phyloP scores from a whole-genome alignment of 352 stramenopile genomes.

The Phytophthora sp. region DNA sequence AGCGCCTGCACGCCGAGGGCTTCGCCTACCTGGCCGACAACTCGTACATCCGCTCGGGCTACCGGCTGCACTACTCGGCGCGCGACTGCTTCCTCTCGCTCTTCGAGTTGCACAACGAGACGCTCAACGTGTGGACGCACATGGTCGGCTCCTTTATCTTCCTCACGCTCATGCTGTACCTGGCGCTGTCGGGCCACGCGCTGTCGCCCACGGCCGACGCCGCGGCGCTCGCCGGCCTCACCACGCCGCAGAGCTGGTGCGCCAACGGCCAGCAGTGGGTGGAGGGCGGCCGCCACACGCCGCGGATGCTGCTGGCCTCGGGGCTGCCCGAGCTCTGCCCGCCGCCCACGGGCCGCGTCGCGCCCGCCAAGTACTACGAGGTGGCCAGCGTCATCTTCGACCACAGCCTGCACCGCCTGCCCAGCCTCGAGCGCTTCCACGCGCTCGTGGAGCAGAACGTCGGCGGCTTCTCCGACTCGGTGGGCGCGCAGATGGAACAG shows the following conservation, averaged over 20 bases:
- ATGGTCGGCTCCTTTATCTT: slow-evolving; percentile 89
- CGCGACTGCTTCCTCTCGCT: slow-evolving; percentile 80
- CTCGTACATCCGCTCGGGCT: slow-evolving; percentile 88
- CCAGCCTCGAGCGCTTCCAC: slow-evolving; percentile 83
- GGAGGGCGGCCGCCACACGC: slow-evolving; percentile 53
- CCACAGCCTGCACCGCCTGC: slow-evolving; percentile 85
- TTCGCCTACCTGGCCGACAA: slow-evolving; percentile 87
- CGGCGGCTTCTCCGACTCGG: slow-evolving; percentile 67
- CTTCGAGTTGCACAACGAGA: slow-evolving; percentile 91
- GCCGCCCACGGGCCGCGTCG: slow-evolving; percentile 22
- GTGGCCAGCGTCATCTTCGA: slow-evolving; percentile 83
- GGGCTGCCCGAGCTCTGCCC: slow-evolving; percentile 52
- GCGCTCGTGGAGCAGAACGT: slow-evolving; percentile 74
- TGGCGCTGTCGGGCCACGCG: slow-evolving; percentile 61
- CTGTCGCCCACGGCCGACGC: slow-evolving; percentile 27
- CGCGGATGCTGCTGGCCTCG: slow-evolving; percentile 48
- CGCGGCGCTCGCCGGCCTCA: slow-evolving; percentile 12
- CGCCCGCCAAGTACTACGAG: slow-evolving; percentile 67
- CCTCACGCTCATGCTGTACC: slow-evolving; percentile 75
- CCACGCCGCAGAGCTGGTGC: slow-evolving; percentile 39
- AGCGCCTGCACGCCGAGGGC: slow-evolving; percentile 77
- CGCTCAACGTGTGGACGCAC: slow-evolving; percentile 90
- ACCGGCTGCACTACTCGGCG: slow-evolving; percentile 84
- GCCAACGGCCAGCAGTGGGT: slow-evolving; percentile 41
- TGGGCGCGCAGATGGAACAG: slow-evolving; percentile 70